A percentile compares a stretch with the other conserved stretches of the same genome.
phyloP scores from a whole-genome alignment of 2,329 filamentous ascomycete genomes.

The Berkeleyomyces rouxiae region DNA sequence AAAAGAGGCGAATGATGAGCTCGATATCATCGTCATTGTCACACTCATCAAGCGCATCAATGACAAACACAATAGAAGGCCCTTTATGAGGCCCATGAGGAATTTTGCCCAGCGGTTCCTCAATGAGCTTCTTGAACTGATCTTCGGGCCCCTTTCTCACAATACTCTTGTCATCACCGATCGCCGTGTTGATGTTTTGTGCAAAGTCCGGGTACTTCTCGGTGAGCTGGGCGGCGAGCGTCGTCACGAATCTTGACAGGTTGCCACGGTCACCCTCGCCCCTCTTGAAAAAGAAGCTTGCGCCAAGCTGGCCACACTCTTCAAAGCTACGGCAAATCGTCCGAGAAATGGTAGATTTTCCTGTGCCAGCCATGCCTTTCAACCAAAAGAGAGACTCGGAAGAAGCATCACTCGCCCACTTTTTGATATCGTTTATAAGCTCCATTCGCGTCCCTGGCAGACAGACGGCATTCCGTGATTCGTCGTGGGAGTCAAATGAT shows the following conservation, averaged over 20 bases:
- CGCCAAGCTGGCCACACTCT: slow-evolving; percentile 16
- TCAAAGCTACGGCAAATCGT: slow-evolving; percentile 16
- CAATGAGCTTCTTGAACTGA: neutral
- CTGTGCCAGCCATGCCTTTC: slow-evolving; percentile 24
- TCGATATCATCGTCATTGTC: neutral
- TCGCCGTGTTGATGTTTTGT: neutral
- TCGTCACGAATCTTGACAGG: slow-evolving; percentile 24
- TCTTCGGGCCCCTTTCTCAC: neutral
- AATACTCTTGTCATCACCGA: neutral
- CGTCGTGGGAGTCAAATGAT: slow-evolving; percentile 21
- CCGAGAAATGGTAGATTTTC: slow-evolving; percentile 25
- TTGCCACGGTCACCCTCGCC: slow-evolving; percentile 24
- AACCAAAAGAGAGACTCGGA: slow-evolving; percentile 22
- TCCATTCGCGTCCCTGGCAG: slow-evolving; percentile 20
- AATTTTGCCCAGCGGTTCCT: neutral
- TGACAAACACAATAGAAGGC: neutral
- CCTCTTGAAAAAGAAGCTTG: slow-evolving; percentile 30
- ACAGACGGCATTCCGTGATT: slow-evolving; percentile 21
- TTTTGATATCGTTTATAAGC: slow-evolving; percentile 19
- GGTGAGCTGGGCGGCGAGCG: slow-evolving; percentile 23
- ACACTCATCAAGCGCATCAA: neutral
- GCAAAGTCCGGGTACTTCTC: neutral
- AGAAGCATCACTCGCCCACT: slow-evolving; percentile 18
- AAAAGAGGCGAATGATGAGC: neutral
- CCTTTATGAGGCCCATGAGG: neutral